A percentile compares a stretch with the other conserved stretches of the same genome.
Conservation (phyloP, 257 asterid species). For the Capsicum rhomboideum region DNA sequence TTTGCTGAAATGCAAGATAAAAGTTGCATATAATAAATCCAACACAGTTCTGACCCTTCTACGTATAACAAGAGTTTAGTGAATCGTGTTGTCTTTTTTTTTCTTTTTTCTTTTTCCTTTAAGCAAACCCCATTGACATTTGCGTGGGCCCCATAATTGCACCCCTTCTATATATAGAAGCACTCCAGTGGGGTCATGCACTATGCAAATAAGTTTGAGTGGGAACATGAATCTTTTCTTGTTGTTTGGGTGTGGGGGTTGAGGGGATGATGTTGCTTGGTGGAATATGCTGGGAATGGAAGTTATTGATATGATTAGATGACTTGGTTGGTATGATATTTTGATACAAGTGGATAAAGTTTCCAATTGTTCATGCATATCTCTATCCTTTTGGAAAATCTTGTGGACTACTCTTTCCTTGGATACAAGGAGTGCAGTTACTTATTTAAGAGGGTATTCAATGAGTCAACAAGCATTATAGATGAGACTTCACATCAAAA, state of each 20-base stretch:
- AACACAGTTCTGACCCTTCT: background rate
- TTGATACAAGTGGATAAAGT: background rate
- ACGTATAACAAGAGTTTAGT: background rate
- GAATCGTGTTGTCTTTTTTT: background rate
- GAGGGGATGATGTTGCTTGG: background rate
- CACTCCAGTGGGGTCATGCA: background rate
- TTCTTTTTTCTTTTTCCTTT: background rate
- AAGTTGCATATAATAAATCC: background rate
- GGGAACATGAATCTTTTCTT: background rate
- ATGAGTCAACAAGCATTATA: background rate
- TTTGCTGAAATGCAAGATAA: background rate
- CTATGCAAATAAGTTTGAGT: background rate
- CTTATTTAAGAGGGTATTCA: background rate
- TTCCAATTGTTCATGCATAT: background rate
- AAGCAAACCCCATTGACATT: background rate
- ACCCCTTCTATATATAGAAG: background rate
- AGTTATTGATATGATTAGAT: background rate
- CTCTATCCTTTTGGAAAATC: background rate
- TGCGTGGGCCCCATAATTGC: background rate
- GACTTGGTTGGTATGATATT: background rate
- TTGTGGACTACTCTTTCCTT: background rate
- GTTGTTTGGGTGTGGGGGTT: background rate
- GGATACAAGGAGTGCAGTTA: background rate
- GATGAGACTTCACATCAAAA: background rate
- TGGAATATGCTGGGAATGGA: background rate